These are phyloP conservation scores for Thymus quinquecostatus DNA, from an alignment of 257 asterid genomes.

Conservation along the genomic window DNA sequence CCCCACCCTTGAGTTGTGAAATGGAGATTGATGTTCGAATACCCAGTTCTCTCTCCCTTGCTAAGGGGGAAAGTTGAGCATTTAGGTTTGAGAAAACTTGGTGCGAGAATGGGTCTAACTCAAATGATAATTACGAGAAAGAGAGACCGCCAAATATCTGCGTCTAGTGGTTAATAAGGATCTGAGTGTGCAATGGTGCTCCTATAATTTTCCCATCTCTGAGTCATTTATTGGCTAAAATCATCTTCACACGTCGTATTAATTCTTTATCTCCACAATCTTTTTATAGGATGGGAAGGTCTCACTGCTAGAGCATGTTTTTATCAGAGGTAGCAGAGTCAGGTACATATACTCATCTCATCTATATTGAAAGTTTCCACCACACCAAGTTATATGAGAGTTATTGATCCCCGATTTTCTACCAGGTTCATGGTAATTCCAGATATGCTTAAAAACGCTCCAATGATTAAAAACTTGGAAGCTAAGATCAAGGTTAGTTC, in stretches of 20 bases:
- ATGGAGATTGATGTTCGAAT: not conserved
- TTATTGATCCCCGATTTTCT: constrained; percentile 6
- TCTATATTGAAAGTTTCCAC: not conserved
- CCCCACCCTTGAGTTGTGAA: not conserved
- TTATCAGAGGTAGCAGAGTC: constrained; percentile 97
- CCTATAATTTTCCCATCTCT: constrained; percentile 1
- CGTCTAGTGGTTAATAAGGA: not conserved
- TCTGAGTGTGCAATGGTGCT: constrained; percentile 1
- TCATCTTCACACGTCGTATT: not conserved
- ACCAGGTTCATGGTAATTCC: constrained; percentile 92
- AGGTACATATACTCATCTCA: constrained; percentile 43
- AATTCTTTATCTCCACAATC: constrained; percentile 24
- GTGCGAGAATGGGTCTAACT: not conserved
- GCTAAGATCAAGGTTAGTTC: constrained; percentile 83
- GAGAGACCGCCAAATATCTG: not conserved
- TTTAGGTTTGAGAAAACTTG: not conserved
- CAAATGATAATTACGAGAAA: not conserved
- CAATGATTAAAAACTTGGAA: constrained; percentile 95
- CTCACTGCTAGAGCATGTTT: constrained; percentile 93
- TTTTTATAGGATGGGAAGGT: constrained; percentile 81
- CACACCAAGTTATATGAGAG: constrained; percentile 12
- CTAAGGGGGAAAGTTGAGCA: not conserved
- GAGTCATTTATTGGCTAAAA: not conserved
- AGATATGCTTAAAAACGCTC: constrained; percentile 90
- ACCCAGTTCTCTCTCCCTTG: not conserved